phyloP scores from a whole-genome alignment of 2,329 filamentous ascomycete genomes.

The Trichoderma asperellum region DNA sequence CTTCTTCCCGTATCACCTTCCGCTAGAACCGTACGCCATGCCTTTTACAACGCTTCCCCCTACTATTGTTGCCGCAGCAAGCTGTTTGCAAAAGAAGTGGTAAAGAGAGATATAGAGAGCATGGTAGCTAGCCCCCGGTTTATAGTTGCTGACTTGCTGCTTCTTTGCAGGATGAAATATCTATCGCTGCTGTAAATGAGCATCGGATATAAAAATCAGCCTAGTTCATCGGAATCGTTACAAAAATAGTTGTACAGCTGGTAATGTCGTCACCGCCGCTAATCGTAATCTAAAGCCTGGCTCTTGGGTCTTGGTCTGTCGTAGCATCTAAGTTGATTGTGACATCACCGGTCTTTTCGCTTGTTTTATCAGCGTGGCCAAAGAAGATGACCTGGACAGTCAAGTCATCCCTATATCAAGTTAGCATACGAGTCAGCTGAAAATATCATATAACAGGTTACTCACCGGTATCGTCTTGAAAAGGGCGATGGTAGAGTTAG shows the following conservation, averaged over 20 bases:
- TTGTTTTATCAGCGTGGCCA: slow-evolving; percentile 72
- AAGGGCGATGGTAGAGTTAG: slow-evolving; percentile 91
- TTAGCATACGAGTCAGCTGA: slow-evolving; percentile 29
- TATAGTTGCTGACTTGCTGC: neutral
- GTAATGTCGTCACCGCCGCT: slow-evolving; percentile 11
- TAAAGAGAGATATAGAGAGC: neutral
- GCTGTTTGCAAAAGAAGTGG: neutral
- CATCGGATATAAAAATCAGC: slow-evolving; percentile 12
- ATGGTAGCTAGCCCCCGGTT: neutral
- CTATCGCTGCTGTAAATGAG: slow-evolving; percentile 10
- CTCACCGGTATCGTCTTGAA: slow-evolving; percentile 83
- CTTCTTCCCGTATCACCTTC: neutral
- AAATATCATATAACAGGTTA: neutral
- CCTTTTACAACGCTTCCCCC: slow-evolving; percentile 11
- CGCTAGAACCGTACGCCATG: slow-evolving; percentile 19
- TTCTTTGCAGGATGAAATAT: neutral
- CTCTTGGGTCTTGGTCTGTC: slow-evolving; percentile 51
- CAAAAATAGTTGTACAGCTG: slow-evolving; percentile 13
- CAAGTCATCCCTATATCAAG: slow-evolving; percentile 73
- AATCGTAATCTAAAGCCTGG: slow-evolving; percentile 44
- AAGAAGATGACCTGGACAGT: slow-evolving; percentile 99
- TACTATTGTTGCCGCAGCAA: neutral
- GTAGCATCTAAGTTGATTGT: slow-evolving; percentile 86
- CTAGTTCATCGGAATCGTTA: slow-evolving; percentile 18
- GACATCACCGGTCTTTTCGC: slow-evolving; percentile 63